Conservation (phyloP, 495 filamentous ascomycete species). For the Penicillium dipodomyicola region DNA sequence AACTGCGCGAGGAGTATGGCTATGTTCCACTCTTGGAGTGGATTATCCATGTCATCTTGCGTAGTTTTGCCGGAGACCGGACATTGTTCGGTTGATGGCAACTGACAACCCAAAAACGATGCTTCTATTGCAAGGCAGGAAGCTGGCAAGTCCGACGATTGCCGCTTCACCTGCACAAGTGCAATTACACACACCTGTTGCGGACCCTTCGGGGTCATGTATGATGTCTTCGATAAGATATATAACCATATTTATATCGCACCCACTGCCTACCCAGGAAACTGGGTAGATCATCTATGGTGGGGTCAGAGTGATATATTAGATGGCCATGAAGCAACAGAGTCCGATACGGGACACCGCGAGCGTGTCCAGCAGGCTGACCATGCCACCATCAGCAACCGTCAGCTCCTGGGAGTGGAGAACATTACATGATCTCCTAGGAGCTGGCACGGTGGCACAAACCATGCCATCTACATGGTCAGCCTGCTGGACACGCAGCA, state of each 20-base stretch:
- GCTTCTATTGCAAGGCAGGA: conserved; percentile 2
- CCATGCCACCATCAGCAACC: not conserved
- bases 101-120: too few species aligned
- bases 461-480: not conserved
- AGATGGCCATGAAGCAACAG: too few species aligned
- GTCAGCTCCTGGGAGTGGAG: not conserved
- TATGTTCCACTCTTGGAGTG: not conserved
- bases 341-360: too few species aligned
- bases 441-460: not conserved
- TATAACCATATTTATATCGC: not conserved
- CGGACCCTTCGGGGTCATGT: not conserved
- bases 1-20: not conserved
- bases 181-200: too few species aligned
- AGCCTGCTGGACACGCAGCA: not conserved
- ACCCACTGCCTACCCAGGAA: not conserved
- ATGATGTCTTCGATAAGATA: not conserved
- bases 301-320: too few species aligned
- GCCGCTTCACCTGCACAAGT: not conserved
- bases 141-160: conserved; percentile 3
- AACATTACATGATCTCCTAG: not conserved
- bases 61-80: conserved; percentile 1
- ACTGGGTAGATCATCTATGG: too few species aligned
- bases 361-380: not conserved
- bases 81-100: not conserved
- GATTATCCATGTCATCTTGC: not conserved